Conservation (phyloP, 2,329 filamentous ascomycete genomes). For the Aureobasidium pullulans region DNA sequence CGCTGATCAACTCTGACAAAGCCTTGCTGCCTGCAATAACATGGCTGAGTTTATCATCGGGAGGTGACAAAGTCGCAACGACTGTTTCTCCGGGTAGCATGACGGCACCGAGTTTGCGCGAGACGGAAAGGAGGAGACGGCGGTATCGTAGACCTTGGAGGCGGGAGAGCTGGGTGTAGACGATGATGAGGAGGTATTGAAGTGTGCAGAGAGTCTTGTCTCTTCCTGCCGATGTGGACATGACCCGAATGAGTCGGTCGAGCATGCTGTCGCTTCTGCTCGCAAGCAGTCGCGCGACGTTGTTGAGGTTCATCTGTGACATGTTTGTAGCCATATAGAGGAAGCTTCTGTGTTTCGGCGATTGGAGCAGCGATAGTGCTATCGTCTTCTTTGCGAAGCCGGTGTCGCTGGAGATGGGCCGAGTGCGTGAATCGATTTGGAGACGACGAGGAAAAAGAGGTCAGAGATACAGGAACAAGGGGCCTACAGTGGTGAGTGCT, state of each 20-base stretch:
- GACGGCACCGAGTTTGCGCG: slow-evolving; percentile 30
- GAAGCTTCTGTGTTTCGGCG: not conserved
- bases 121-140: slow-evolving; percentile 29
- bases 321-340: not conserved
- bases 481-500: not conserved
- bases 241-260: slow-evolving; percentile 28
- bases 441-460: not conserved
- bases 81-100: slow-evolving; percentile 36
- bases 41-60: slow-evolving; percentile 27
- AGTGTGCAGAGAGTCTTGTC: slow-evolving; percentile 37
- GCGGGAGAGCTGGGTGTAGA: slow-evolving; percentile 33
- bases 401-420: not conserved
- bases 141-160: slow-evolving; percentile 30
- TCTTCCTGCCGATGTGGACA: slow-evolving; percentile 34
- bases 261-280: slow-evolving; percentile 27
- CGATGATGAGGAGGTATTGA: slow-evolving; percentile 37
- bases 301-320: slow-evolving; percentile 1
- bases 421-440: not conserved
- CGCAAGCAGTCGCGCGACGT: slow-evolving; percentile 14
- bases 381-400: not conserved
- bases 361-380: not conserved
- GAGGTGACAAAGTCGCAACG: slow-evolving; percentile 30
- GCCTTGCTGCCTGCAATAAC: slow-evolving; percentile 30
- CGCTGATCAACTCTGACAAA: slow-evolving; percentile 59
- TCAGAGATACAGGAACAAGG: not conserved